These are phyloP conservation scores for Colletotrichum magnum DNA, from an alignment of 2,329 filamentous ascomycete species.

Conservation along the genomic window DNA sequence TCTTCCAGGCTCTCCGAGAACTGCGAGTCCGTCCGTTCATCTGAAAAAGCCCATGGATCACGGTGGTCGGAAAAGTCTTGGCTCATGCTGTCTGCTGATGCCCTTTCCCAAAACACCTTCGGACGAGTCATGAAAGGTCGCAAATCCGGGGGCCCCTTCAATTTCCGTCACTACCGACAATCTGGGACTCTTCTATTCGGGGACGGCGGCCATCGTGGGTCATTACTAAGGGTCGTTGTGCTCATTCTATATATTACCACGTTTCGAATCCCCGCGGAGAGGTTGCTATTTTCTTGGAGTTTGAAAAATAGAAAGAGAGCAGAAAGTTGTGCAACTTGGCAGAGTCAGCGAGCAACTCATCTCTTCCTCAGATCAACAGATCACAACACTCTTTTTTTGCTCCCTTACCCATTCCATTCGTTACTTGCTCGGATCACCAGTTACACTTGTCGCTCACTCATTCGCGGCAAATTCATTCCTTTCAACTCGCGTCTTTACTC, in stretches of 20 bases:
- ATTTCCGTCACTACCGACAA: constrained; percentile 20
- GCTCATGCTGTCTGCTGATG: constrained; percentile 17
- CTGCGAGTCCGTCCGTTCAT: too few species aligned
- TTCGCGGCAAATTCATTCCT: constrained; percentile 12
- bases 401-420: constrained; percentile 9
- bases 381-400: constrained; percentile 8
- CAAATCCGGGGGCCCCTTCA: constrained; percentile 24
- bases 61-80: constrained; percentile 26
- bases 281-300: neutral
- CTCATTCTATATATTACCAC: constrained; percentile 29
- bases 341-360: constrained; percentile 6
- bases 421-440: neutral
- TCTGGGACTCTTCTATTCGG: constrained; percentile 14
- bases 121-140: constrained; percentile 22
- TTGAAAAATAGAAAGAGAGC: neutral
- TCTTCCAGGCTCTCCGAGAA: neutral
- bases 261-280: constrained; percentile 15
- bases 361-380: neutral
- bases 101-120: neutral
- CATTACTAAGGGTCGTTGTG: neutral
- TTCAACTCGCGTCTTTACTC: neutral
- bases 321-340: constrained; percentile 19
- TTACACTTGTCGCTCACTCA: constrained; percentile 20
- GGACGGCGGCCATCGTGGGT: neutral
- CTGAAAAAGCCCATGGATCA: constrained; percentile 3